Evolutionary conservation across 2,329 filamentous ascomycete genomes (phyloP).

Genomic region (Pseudocercospora ulei): DNA sequence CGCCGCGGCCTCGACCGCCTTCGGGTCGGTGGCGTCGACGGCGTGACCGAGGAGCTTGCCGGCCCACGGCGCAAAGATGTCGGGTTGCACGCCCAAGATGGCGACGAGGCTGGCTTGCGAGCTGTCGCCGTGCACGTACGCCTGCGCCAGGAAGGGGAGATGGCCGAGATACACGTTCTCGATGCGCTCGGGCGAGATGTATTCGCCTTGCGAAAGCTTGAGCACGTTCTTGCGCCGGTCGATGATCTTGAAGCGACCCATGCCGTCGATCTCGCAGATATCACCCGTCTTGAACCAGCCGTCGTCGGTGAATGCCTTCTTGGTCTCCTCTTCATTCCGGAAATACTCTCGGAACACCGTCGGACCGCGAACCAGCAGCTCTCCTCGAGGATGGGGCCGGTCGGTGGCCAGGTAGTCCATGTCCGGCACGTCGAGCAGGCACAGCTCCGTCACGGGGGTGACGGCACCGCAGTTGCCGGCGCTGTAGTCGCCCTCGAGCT

Average conservation of each 20-base stretch:
- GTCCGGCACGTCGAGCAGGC: conserved; percentile 77
- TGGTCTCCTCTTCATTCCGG: conserved; percentile 80
- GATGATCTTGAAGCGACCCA: conserved; percentile 83
- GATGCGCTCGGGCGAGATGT: conserved; percentile 92
- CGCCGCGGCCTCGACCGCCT: conserved; percentile 57
- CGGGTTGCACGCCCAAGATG: conserved; percentile 80
- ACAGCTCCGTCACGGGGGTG: conserved; percentile 59
- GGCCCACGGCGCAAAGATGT: conserved; percentile 70
- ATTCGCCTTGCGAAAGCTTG: conserved; percentile 95
- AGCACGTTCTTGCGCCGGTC: conserved; percentile 99
- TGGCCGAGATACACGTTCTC: conserved; percentile 88
- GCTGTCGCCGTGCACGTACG: conserved; percentile 84
- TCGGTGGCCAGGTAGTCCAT: conserved; percentile 87
- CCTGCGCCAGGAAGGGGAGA: conserved; percentile 65
- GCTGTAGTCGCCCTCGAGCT: conserved; percentile 60
- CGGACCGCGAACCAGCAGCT: conserved; percentile 74
- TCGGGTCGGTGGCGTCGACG: conserved; percentile 55
- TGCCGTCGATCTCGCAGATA: conserved; percentile 71
- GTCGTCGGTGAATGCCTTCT: conserved; percentile 69
- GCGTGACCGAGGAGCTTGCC: conserved; percentile 59
- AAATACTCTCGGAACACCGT: conserved; percentile 77
- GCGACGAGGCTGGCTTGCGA: conserved; percentile 72
- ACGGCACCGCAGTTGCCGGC: conserved; percentile 74
- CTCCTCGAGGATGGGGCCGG: conserved; percentile 80
- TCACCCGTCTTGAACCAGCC: conserved; percentile 98